Evolutionary conservation across 2,329 filamentous ascomycete genomes (phyloP).

Genomic region (Chaetomium globosum): DNA sequence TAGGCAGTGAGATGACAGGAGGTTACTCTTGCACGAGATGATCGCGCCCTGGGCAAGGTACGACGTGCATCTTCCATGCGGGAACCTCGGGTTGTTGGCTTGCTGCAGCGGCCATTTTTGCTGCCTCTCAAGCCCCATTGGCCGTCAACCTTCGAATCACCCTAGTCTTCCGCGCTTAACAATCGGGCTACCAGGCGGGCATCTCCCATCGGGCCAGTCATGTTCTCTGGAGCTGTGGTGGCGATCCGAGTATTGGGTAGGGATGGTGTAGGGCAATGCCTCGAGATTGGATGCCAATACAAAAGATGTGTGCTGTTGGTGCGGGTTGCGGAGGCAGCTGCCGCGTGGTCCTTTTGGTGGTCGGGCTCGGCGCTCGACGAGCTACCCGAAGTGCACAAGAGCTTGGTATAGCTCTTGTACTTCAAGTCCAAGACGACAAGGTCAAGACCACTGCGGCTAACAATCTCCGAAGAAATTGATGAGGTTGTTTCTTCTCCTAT

Average conservation of each 20-base stretch:
- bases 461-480: background rate
- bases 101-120: background rate
- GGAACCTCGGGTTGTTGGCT: slow-evolving; percentile 17
- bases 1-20: slow-evolving; percentile 11
- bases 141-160: background rate
- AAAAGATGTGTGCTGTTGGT: slow-evolving; percentile 14
- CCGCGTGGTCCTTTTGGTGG: slow-evolving; percentile 8
- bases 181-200: slow-evolving; percentile 7
- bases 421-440: background rate
- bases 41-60: slow-evolving; percentile 11
- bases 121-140: slow-evolving; percentile 21
- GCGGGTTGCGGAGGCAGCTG: slow-evolving; percentile 7
- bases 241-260: background rate
- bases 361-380: background rate
- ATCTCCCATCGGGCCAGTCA: slow-evolving; percentile 25
- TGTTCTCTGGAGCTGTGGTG: background rate
- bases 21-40: slow-evolving; percentile 16
- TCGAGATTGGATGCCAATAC: slow-evolving; percentile 2
- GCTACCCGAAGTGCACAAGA: background rate
- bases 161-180: slow-evolving; percentile 24
- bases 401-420: slow-evolving; percentile 1
- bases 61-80: slow-evolving; percentile 14
- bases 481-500: background rate
- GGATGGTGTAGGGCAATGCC: slow-evolving; percentile 15
- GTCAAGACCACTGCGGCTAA: background rate